These are phyloP conservation scores for Aspergillus arachidicola DNA, from an alignment of 2,329 filamentous ascomycete species.

Conservation along the genomic window DNA sequence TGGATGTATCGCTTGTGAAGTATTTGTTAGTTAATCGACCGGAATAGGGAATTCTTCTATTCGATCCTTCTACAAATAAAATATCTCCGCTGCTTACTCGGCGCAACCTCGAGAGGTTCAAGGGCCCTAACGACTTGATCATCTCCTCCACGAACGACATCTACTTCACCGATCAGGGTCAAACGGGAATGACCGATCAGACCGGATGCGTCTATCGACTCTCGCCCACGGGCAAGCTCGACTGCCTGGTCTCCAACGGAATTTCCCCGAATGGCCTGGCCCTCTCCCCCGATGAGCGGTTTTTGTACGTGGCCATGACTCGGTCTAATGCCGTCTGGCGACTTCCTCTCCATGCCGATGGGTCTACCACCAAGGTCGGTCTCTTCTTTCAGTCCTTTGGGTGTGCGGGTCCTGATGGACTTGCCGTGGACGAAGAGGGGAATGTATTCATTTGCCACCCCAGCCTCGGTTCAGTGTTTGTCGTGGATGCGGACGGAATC, in stretches of 20 bases:
- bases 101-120: slow-evolving; percentile 46
- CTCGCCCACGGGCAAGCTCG: not conserved
- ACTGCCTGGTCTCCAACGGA: slow-evolving; percentile 31
- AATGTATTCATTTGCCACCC: not conserved
- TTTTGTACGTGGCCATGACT: slow-evolving; percentile 43
- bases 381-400: not conserved
- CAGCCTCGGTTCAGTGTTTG: not conserved
- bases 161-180: slow-evolving; percentile 51
- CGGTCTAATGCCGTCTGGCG: slow-evolving; percentile 47
- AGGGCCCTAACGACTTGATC: slow-evolving; percentile 48
- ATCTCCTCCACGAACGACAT: slow-evolving; percentile 41
- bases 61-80: not conserved
- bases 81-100: slow-evolving; percentile 25
- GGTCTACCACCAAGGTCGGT: slow-evolving; percentile 21
- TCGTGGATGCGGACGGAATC: not conserved
- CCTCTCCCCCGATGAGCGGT: slow-evolving; percentile 42
- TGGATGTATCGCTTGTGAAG: not conserved
- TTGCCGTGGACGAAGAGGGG: not conserved
- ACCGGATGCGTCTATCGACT: slow-evolving; percentile 24
- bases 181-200: slow-evolving; percentile 47
- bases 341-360: slow-evolving; percentile 42
- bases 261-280: slow-evolving; percentile 45
- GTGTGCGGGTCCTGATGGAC: not conserved
- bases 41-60: not conserved
- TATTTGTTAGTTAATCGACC: not conserved